phyloP scores from a whole-genome alignment of 2,329 filamentous ascomycete genomes.

The Pseudocercospora eumusae region DNA sequence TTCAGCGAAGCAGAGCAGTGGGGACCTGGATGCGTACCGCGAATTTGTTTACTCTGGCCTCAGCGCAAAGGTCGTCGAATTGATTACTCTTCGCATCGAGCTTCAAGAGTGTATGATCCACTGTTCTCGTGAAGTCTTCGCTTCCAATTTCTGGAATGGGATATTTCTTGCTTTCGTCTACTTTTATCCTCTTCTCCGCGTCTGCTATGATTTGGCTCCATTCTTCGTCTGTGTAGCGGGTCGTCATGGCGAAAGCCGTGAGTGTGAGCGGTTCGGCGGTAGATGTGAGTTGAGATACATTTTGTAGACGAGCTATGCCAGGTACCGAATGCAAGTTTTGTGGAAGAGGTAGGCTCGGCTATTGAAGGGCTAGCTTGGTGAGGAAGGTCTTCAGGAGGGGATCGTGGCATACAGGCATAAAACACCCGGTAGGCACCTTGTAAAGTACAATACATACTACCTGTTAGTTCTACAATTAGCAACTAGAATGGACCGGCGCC shows the following conservation, averaged over 20 bases:
- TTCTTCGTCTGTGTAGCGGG: conserved; percentile 49
- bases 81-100: conserved; percentile 50
- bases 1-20: neutral
- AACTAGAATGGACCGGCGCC: too few relatives aligned
- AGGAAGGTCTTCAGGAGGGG: neutral
- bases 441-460: too few relatives aligned
- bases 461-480: too few relatives aligned
- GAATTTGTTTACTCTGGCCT: conserved; percentile 53
- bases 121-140: conserved; percentile 36
- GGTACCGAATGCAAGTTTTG: neutral
- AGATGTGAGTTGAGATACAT: neutral
- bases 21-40: conserved; percentile 41
- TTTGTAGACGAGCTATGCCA: neutral
- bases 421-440: too few relatives aligned
- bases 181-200: conserved; percentile 28
- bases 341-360: neutral
- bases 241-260: conserved; percentile 32
- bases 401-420: neutral
- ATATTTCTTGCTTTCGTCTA: conserved; percentile 14
- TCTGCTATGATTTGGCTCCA: conserved; percentile 47
- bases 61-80: conserved; percentile 57
- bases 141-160: conserved; percentile 7
- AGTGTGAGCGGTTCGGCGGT: neutral
- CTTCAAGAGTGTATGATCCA: conserved; percentile 56
- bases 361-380: neutral